Base-by-base conservation (phyloP, 805 yeast genomes). In the Pichia membranifaciens region DNA sequence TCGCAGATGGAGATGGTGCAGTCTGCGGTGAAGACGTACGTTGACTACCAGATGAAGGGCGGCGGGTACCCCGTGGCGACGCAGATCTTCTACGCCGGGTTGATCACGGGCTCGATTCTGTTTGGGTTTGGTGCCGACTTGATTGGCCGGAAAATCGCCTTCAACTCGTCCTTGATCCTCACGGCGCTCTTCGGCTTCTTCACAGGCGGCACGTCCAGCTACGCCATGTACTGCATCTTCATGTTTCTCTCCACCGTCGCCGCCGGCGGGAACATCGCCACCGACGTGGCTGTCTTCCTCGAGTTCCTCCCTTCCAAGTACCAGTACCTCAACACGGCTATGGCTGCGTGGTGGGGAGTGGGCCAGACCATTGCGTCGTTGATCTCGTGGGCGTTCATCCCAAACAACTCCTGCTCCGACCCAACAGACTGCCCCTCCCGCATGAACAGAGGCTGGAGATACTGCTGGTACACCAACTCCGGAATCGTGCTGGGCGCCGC, bases 311-410 rank as follows among this genome's bases (percentile, higher is more conserved):
- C 84, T 2, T 62, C 69, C 38, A 70, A 70, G 42, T 63, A 72
- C 54, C 79, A 76, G 53, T 78, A 72, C 71, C 58, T 77, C 51
- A 66, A 74, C 43, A 76, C 82, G 2, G 66, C 75, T 33, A 70
- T 79, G 62, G 78, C 82, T 20, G 65, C 71, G 38, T 80, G 74
- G 77, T 79, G 84, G 85, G 81, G 82, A 39, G 66, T 79, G 32
- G 84, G 84, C 29, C 84, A 79, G 58, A 70, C 80, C 2, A 65
- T 79, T 38, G 72, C 80, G 12, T 68, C 68, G 29, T 61, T 78
- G 17, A 55, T 78, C 36, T 73, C 81, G 4, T 79, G 82, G 80
- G 82, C 78, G 0, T 73, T 75, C 46, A 63, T 80, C 41, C 72
- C 79, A 13, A 70, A 73, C 49, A 67, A 67, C 50, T 72, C 78